Percentiles rank a stretch among this genome's conserved stretches.
Evolutionary conservation across 106 monocot genomes (phyloP).

Genomic region (Acanthochlamys bracteata): DNA sequence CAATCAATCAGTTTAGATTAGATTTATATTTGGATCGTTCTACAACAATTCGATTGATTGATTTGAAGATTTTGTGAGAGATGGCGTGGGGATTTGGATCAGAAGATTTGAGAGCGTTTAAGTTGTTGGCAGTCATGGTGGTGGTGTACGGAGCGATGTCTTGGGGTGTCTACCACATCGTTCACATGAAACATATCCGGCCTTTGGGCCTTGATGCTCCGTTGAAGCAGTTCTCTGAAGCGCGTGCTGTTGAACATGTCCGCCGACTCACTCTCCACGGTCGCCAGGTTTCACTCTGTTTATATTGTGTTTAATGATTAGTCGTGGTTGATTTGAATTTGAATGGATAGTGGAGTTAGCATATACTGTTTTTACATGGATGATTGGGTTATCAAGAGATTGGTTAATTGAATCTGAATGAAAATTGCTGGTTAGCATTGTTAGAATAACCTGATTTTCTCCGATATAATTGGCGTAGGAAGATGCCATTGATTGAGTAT

Average conservation of each 20-base stretch:
- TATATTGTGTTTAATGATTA: neutral
- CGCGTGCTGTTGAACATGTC: slow-evolving; percentile 67
- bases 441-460: too few species aligned
- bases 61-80: too few species aligned
- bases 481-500: too few species aligned
- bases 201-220: slow-evolving; percentile 72
- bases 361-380: too few species aligned
- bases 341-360: neutral
- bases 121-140: slow-evolving; percentile 42
- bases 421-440: too few species aligned
- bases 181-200: slow-evolving; percentile 57
- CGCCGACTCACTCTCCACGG: slow-evolving; percentile 68
- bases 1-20: too few species aligned
- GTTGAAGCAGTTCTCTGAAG: slow-evolving; percentile 69
- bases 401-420: too few species aligned
- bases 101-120: slow-evolving; percentile 37
- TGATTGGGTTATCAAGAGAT: too few species aligned
- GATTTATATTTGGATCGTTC: too few species aligned
- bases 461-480: too few species aligned
- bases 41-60: too few species aligned
- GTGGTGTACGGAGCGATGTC: slow-evolving; percentile 49
- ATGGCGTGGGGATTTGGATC: slow-evolving; percentile 8
- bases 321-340: neutral
- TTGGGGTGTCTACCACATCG: slow-evolving; percentile 35
- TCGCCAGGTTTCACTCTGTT: slow-evolving; percentile 44